phyloP scores from a whole-genome alignment of 441 rosid species.

The Melastoma candidum region DNA sequence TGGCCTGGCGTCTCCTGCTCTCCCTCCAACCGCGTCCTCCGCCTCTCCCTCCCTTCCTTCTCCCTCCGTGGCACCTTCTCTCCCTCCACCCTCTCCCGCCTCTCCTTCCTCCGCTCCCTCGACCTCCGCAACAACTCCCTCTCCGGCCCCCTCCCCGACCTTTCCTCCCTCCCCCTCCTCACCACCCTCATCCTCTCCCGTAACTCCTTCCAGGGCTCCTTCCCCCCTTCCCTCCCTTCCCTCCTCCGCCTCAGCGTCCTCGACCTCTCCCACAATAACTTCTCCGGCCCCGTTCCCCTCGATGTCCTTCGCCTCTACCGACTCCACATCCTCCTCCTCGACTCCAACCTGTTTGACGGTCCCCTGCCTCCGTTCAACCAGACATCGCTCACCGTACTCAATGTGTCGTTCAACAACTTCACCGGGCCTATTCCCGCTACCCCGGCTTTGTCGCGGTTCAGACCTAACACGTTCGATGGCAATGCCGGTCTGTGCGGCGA shows the following conservation, averaged over 20 bases:
- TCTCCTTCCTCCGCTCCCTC: conserved; percentile 80
- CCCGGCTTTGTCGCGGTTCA: conserved; percentile 48
- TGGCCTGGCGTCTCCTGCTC: conserved; percentile 83
- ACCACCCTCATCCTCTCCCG: conserved; percentile 37
- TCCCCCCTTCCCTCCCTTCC: conserved; percentile 40
- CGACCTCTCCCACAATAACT: conserved; percentile 46
- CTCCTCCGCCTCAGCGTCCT: conserved; percentile 46
- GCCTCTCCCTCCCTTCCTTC: conserved; percentile 32
- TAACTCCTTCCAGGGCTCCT: conserved; percentile 50
- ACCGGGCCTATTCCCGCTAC: conserved; percentile 60
- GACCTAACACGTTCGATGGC: conserved; percentile 34
- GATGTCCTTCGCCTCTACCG: conserved; percentile 34
- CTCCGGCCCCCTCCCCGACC: conserved; percentile 68
- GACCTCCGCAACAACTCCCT: conserved; percentile 65
- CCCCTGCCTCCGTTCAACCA: conserved; percentile 62
- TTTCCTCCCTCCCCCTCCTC: conserved; percentile 52
- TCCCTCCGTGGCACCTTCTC: conserved; percentile 53
- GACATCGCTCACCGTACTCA: conserved; percentile 34
- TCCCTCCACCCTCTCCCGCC: conserved; percentile 47
- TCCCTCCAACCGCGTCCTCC: conserved; percentile 60
- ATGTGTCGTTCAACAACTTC: conserved; percentile 66
- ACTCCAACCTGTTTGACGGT: conserved; percentile 49
- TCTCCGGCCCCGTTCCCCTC: conserved; percentile 55
- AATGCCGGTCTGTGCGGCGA: conserved; percentile 76
- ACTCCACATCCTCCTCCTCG: conserved; percentile 48